phyloP scores from a whole-genome alignment of 176 grass and related monocot species.

The Bothriochloa decipiens region DNA sequence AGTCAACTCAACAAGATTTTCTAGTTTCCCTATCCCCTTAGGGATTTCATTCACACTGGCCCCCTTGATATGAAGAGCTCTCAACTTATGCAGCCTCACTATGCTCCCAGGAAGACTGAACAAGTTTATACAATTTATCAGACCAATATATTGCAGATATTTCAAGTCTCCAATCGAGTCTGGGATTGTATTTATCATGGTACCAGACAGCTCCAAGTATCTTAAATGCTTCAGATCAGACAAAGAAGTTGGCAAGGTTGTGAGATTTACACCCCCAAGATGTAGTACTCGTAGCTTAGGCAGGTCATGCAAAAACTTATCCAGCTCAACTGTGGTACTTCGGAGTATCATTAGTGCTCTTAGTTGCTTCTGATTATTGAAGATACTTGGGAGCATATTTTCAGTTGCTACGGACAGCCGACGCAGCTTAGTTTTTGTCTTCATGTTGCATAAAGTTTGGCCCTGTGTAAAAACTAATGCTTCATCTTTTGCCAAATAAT shows the following conservation, averaged over 20 bases:
- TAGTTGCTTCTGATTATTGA: slow-evolving; percentile 37
- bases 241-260: slow-evolving; percentile 41
- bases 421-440: slow-evolving; percentile 26
- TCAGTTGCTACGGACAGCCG: slow-evolving; percentile 36
- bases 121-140: slow-evolving; percentile 43
- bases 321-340: slow-evolving; percentile 17
- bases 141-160: slow-evolving; percentile 51
- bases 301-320: slow-evolving; percentile 32
- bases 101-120: slow-evolving; percentile 37
- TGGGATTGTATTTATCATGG: slow-evolving; percentile 45
- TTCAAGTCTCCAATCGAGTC: slow-evolving; percentile 40
- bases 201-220: slow-evolving; percentile 40
- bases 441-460: slow-evolving; percentile 31
- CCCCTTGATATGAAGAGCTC: slow-evolving; percentile 40
- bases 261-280: slow-evolving; percentile 33
- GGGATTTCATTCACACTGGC: slow-evolving; percentile 42
- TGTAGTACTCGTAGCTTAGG: slow-evolving; percentile 45
- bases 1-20: slow-evolving; percentile 45
- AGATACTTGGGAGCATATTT: slow-evolving; percentile 10
- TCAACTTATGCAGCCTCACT: slow-evolving; percentile 52
- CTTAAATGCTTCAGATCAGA: slow-evolving; percentile 52
- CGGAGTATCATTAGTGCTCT: slow-evolving; percentile 50
- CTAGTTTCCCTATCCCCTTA: slow-evolving; percentile 42
- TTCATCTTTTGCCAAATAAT: slow-evolving; percentile 45
- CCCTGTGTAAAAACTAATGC: slow-evolving; percentile 26